A percentile compares a stretch with the other conserved stretches of the same genome.
Evolutionary conservation across 768 basidiomycete species (phyloP).

Genomic region (Pleurotus eryngii): DNA sequence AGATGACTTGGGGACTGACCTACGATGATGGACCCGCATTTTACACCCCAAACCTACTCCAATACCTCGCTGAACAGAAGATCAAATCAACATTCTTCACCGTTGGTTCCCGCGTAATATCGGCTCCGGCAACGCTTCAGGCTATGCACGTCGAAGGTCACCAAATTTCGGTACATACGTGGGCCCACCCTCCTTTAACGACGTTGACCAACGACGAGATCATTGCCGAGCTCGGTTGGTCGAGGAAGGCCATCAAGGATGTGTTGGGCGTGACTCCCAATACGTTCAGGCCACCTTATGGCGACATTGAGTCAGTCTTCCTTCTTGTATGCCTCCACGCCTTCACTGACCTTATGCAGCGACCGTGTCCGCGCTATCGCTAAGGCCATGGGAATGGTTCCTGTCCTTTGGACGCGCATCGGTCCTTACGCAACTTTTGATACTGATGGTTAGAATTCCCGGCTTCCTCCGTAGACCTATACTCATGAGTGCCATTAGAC

Average conservation of each 20-base stretch:
- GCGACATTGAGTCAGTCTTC: slow-evolving; percentile 59
- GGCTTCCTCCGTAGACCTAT: too few relatives aligned
- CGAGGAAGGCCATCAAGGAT: slow-evolving; percentile 80
- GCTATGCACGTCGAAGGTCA: slow-evolving; percentile 74
- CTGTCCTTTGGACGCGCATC: slow-evolving; percentile 84
- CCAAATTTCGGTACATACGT: slow-evolving; percentile 65
- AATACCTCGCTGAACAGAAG: slow-evolving; percentile 58
- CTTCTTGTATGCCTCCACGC: not conserved
- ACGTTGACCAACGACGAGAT: slow-evolving; percentile 74
- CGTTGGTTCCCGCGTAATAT: slow-evolving; percentile 78
- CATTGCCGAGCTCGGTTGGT: slow-evolving; percentile 87
- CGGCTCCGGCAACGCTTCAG: slow-evolving; percentile 65
- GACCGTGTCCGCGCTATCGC: slow-evolving; percentile 84
- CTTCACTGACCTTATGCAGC: slow-evolving; percentile 31
- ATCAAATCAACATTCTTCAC: slow-evolving; percentile 84
- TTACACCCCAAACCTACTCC: slow-evolving; percentile 70
- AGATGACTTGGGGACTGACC: slow-evolving; percentile 51
- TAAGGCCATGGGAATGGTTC: slow-evolving; percentile 73
- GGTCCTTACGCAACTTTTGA: slow-evolving; percentile 62
- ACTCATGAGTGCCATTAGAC: slow-evolving; percentile 36
- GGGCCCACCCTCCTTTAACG: slow-evolving; percentile 73
- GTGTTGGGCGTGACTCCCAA: slow-evolving; percentile 75
- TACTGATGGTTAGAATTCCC: slow-evolving; percentile 46
- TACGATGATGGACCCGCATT: slow-evolving; percentile 80
- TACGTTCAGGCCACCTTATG: slow-evolving; percentile 77